phyloP scores from a whole-genome alignment of 495 filamentous ascomycete genomes.

The Xylaria sp. region DNA sequence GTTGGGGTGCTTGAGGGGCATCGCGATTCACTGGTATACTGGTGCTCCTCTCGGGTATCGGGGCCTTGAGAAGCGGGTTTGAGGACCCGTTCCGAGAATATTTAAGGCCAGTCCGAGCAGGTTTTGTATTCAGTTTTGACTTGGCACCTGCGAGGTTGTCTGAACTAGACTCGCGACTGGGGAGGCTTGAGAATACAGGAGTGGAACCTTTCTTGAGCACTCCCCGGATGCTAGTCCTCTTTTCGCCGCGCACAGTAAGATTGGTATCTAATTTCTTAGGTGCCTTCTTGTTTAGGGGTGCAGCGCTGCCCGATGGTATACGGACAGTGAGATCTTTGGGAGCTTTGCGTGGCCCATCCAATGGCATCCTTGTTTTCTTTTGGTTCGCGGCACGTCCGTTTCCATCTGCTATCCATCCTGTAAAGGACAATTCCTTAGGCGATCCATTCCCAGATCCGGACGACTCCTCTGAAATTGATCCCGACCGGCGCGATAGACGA shows the following conservation, averaged over 20 bases:
- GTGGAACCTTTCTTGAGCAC: slow-evolving; percentile 39
- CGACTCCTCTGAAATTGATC: slow-evolving; percentile 15
- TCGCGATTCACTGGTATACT: slow-evolving; percentile 37
- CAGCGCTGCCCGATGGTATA: slow-evolving; percentile 22
- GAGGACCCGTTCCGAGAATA: slow-evolving; percentile 25
- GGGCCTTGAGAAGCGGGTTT: slow-evolving; percentile 15
- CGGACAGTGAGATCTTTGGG: slow-evolving; percentile 33
- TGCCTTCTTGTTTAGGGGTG: slow-evolving; percentile 32
- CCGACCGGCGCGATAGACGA: background rate
- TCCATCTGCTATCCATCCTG: background rate
- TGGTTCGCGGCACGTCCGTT: slow-evolving; percentile 51
- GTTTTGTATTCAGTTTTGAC: slow-evolving; percentile 29
- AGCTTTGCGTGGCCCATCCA: slow-evolving; percentile 30
- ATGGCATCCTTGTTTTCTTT: slow-evolving; percentile 49
- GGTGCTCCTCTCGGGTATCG: slow-evolving; percentile 34
- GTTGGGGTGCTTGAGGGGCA: slow-evolving; percentile 51
- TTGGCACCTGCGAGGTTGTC: slow-evolving; percentile 37
- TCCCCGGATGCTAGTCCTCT: slow-evolving; percentile 42
- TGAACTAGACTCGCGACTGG: slow-evolving; percentile 40
- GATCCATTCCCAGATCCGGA: slow-evolving; percentile 23
- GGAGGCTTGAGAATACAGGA: slow-evolving; percentile 30
- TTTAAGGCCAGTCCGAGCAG: slow-evolving; percentile 34
- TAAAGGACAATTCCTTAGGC: slow-evolving; percentile 26
- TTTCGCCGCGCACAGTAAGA: slow-evolving; percentile 34
- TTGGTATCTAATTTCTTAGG: slow-evolving; percentile 36